Conservation (phyloP, 495 filamentous ascomycete genomes). For the Emericellopsis terricola region DNA sequence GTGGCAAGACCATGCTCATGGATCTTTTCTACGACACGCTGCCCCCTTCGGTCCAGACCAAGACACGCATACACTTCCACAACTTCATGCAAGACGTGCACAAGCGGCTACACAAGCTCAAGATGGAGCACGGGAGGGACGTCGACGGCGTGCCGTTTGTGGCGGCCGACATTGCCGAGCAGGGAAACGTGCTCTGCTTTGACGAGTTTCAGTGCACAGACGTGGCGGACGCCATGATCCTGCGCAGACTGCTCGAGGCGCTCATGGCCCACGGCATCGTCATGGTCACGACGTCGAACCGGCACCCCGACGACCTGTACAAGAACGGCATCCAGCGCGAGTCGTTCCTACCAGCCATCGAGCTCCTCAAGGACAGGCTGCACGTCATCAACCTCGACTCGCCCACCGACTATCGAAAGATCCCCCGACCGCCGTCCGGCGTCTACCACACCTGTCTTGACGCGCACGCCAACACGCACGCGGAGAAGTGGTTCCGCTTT, state of each 20-base stretch:
- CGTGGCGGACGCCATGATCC: constrained; percentile 97
- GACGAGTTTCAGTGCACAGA: constrained; percentile 99
- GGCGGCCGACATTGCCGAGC: constrained; percentile 77
- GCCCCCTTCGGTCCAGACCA: constrained; percentile 58
- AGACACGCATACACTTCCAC: constrained; percentile 96
- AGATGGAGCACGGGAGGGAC: constrained; percentile 76
- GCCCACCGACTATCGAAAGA: constrained; percentile 90
- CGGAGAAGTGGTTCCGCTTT: constrained; percentile 87
- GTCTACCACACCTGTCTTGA: constrained; percentile 80
- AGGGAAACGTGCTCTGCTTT: constrained; percentile 78
- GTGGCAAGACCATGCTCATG: constrained; percentile 99
- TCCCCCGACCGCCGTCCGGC: constrained; percentile 79
- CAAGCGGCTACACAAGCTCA: constrained; percentile 74
- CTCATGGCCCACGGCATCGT: constrained; percentile 96
- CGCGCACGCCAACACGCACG: constrained; percentile 56
- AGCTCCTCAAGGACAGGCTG: constrained; percentile 65
- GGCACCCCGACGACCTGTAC: constrained; percentile 90
- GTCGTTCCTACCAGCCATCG: constrained; percentile 90
- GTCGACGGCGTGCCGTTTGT: constrained; percentile 86
- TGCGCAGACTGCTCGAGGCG: constrained; percentile 64
- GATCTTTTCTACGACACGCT: constrained; percentile 95
- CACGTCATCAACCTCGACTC: constrained; percentile 89
- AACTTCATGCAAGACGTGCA: constrained; percentile 99
- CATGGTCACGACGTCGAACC: constrained; percentile 90
- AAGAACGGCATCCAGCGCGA: constrained; percentile 94